phyloP scores from a whole-genome alignment of 192 early-diverging fungal genomes.

The Gamsiella multidivaricata region DNA sequence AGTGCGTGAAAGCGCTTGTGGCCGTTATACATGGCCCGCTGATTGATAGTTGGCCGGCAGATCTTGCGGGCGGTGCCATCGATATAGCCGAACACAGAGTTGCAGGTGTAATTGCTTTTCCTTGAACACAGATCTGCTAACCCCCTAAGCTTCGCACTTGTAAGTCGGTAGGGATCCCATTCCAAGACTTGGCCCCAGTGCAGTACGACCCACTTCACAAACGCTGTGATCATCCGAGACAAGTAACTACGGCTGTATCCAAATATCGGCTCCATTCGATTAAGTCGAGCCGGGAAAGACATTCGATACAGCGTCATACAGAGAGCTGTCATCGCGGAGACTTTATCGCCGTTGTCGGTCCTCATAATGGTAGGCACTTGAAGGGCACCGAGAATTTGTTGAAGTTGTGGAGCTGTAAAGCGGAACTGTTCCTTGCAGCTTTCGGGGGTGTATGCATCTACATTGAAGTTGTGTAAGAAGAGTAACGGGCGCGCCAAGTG shows the following conservation, averaged over 20 bases:
- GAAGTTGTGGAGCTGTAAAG: no score
- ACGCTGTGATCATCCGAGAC: not conserved
- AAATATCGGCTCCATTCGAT: not conserved
- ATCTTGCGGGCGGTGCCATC: conserved; percentile 10
- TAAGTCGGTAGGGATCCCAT: conserved; percentile 2
- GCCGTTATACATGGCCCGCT: conserved; percentile 8
- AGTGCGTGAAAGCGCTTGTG: conserved; percentile 8
- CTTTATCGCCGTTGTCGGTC: not conserved
- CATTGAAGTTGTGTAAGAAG: no score
- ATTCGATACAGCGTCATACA: conserved; percentile 4
- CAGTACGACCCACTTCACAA: not conserved
- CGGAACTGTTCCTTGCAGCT: no score
- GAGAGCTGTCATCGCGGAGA: not conserved
- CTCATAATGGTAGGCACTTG: not conserved
- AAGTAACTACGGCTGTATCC: not conserved
- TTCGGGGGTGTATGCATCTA: no score
- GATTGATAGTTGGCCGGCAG: not conserved
- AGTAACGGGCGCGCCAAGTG: no score
- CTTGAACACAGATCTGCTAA: not conserved
- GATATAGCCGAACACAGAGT: conserved; percentile 19
- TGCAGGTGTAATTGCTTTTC: no score
- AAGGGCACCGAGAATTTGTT: no score
- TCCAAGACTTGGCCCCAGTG: not conserved
- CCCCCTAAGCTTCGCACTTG: not conserved
- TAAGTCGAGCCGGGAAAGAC: not conserved